A percentile compares a stretch with the other conserved stretches of the same genome.
Evolutionary conservation across 2,329 filamentous ascomycete species (phyloP).

Genomic region (Colletotrichum chlorophyti): DNA sequence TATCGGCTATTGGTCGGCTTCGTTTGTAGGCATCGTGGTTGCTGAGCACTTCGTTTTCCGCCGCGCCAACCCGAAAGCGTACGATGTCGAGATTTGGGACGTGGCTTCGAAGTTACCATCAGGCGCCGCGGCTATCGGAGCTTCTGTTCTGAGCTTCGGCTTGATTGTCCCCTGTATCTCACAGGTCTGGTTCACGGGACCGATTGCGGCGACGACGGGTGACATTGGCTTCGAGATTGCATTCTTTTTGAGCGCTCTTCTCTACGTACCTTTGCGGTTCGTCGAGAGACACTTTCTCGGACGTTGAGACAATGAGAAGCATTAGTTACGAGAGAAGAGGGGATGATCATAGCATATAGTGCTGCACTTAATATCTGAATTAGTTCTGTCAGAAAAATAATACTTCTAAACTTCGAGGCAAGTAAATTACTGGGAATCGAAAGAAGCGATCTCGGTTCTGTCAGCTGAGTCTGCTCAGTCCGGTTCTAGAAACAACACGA

Average conservation of each 20-base stretch:
- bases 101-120: conserved; percentile 47
- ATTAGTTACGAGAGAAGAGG: too few species aligned
- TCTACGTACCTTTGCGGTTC: conserved; percentile 55
- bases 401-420: too few species aligned
- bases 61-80: conserved; percentile 45
- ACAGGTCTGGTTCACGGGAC: conserved; percentile 67
- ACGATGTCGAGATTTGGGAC: conserved; percentile 53
- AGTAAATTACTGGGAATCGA: too few species aligned
- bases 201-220: conserved; percentile 64
- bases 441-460: too few species aligned
- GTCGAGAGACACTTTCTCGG: conserved; percentile 45
- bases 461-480: too few species aligned
- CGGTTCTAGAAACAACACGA: too few species aligned
- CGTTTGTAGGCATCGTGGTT: conserved; percentile 48
- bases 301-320: background rate
- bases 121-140: conserved; percentile 49
- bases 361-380: too few species aligned
- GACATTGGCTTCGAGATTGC: conserved; percentile 73
- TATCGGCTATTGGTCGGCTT: conserved; percentile 54
- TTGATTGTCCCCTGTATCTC: conserved; percentile 65
- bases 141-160: conserved; percentile 49
- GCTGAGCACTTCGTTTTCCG: conserved; percentile 51
- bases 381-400: too few species aligned
- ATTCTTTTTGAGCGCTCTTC: conserved; percentile 55
- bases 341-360: background rate